Evolutionary conservation across 495 filamentous ascomycete species (phyloP).

Genomic region (Podospora sp.): DNA sequence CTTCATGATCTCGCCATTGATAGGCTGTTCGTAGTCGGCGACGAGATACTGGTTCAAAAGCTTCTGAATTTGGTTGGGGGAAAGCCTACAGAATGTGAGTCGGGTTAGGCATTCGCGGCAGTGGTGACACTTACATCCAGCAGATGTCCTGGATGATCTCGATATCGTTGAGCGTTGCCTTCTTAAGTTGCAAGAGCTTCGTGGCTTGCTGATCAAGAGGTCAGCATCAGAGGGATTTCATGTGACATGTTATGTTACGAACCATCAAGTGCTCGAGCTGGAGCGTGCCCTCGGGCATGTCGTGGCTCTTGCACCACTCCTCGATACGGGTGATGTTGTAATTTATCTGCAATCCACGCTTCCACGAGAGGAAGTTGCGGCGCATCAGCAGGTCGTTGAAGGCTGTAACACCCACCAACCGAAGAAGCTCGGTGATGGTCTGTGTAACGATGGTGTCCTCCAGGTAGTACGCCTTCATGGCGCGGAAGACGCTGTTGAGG

Average conservation of each 20-base stretch:
- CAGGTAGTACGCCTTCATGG: constrained; percentile 96
- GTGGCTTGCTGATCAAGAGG: constrained; percentile 76
- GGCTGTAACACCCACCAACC: constrained; percentile 93
- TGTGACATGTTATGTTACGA: constrained; percentile 27
- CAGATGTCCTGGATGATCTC: constrained; percentile 99
- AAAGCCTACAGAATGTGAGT: constrained; percentile 63
- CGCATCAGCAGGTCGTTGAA: constrained; percentile 99
- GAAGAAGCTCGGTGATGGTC: constrained; percentile 89
- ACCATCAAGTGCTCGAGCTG: constrained; percentile 99
- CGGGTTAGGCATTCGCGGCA: constrained; percentile 16
- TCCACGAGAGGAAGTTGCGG: constrained; percentile 98
- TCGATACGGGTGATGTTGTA: constrained; percentile 99
- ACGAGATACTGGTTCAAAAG: constrained; percentile 98
- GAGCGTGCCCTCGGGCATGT: constrained; percentile 97
- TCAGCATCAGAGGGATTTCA: constrained; percentile 28
- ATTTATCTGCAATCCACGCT: constrained; percentile 98
- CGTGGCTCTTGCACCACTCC: constrained; percentile 99
- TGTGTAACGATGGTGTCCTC: constrained; percentile 95
- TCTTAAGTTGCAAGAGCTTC: constrained; percentile 97
- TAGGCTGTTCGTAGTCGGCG: constrained; percentile 98
- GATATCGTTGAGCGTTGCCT: constrained; percentile 97
- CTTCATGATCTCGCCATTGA: constrained; percentile 99
- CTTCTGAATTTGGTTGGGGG: constrained; percentile 98
- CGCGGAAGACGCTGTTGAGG: constrained; percentile 95
- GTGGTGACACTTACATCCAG: constrained; percentile 79